A percentile compares a stretch with the other conserved stretches of the same genome.
These are phyloP conservation scores for Collybia sordida DNA, from an alignment of 768 basidiomycete genomes.

Conservation along the genomic window DNA sequence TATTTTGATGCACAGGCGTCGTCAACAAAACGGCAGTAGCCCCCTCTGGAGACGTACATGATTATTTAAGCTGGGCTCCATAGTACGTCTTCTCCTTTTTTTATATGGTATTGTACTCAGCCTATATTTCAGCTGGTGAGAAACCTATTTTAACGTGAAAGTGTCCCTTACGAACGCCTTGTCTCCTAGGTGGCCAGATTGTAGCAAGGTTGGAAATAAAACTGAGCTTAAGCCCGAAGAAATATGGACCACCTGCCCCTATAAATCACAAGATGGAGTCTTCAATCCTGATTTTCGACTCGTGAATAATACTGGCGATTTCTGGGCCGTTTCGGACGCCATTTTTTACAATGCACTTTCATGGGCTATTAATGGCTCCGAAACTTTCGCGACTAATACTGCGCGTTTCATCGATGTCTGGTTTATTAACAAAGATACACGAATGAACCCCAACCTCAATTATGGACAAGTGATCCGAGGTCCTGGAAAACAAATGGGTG, in stretches of 20 bases:
- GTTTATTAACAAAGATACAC: slow-evolving; percentile 43
- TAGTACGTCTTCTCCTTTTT: slow-evolving; percentile 49
- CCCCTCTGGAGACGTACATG: slow-evolving; percentile 27
- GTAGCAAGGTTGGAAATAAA: background rate
- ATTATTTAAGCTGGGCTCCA: slow-evolving; percentile 60
- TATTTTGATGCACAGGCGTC: no score
- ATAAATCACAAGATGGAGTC: slow-evolving; percentile 48
- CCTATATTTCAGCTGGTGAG: slow-evolving; percentile 1
- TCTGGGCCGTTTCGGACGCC: slow-evolving; percentile 40
- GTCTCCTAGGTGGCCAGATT: background rate
- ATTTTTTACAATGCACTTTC: slow-evolving; percentile 46
- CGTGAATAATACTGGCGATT: slow-evolving; percentile 39
- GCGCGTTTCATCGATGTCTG: slow-evolving; percentile 40
- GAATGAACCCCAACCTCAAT: slow-evolving; percentile 54
- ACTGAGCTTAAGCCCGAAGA: background rate
- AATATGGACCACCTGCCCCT: slow-evolving; percentile 44
- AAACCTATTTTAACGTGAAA: slow-evolving; percentile 35
- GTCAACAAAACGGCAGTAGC: no score
- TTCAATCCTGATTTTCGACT: slow-evolving; percentile 55
- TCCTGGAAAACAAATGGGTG: slow-evolving; percentile 42
- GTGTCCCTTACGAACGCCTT: slow-evolving; percentile 13
- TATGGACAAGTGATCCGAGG: slow-evolving; percentile 57
- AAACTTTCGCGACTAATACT: slow-evolving; percentile 33
- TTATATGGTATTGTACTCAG: background rate
- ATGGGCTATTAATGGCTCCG: slow-evolving; percentile 31